phyloP scores from a whole-genome alignment of 371 early-diverging fungal genomes.

The Mucor mucedo region DNA sequence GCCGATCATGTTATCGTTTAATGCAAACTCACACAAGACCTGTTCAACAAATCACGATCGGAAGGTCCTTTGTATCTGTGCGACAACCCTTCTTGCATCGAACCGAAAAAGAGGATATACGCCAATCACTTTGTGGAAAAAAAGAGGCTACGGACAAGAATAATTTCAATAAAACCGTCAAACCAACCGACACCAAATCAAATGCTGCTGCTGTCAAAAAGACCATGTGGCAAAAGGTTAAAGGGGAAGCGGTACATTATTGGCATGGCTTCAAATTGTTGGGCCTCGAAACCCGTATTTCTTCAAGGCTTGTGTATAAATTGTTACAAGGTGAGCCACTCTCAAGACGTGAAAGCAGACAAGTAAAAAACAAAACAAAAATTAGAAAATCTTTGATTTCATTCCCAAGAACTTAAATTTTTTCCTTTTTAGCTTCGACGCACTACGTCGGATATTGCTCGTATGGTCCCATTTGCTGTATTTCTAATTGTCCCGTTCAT shows the following conservation, averaged over 20 bases:
- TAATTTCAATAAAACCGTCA: too few species aligned
- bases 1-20: too few species aligned
- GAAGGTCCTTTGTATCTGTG: neutral
- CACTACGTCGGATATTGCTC: constrained; percentile 83
- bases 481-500: constrained; percentile 94
- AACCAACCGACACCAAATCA: neutral
- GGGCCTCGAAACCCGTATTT: constrained; percentile 86
- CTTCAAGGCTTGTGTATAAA: constrained; percentile 77
- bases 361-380: constrained; percentile 58
- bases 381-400: too few species aligned
- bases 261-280: constrained; percentile 94
- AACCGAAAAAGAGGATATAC: neutral
- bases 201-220: constrained; percentile 45
- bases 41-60: neutral
- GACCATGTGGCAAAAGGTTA: constrained; percentile 77
- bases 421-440: constrained; percentile 63
- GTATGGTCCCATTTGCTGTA: constrained; percentile 90
- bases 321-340: constrained; percentile 77
- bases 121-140: constrained; percentile 6
- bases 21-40: too few species aligned
- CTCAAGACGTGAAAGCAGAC: constrained; percentile 87
- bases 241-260: constrained; percentile 89
- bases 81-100: neutral
- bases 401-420: neutral
- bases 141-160: neutral